phyloP scores from a whole-genome alignment of 345 rosid species.

The Salix koriyanagi region DNA sequence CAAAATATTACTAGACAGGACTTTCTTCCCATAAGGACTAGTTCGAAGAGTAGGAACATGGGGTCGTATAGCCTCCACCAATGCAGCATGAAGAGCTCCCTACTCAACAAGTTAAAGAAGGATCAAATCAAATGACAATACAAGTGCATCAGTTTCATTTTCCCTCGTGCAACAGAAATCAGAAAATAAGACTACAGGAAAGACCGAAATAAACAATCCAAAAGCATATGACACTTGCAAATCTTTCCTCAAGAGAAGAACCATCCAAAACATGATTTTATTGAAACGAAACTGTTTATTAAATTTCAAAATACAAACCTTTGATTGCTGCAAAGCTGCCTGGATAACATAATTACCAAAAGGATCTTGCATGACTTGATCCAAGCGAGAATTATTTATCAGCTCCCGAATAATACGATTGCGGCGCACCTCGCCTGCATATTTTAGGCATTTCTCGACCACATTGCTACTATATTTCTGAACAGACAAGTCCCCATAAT shows the following conservation, averaged over 20 bases:
- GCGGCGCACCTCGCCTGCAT: slow-evolving; percentile 46
- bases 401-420: slow-evolving; percentile 51
- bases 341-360: slow-evolving; percentile 81
- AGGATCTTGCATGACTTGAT: slow-evolving; percentile 80
- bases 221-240: background rate
- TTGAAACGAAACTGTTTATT: background rate
- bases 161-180: background rate
- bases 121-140: background rate
- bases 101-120: slow-evolving; percentile 23
- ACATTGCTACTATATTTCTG: slow-evolving; percentile 91
- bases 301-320: slow-evolving; percentile 32
- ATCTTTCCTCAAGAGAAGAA: background rate
- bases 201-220: background rate
- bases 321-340: slow-evolving; percentile 63
- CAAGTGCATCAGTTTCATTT: background rate
- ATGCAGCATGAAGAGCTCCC: slow-evolving; percentile 56
- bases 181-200: background rate
- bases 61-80: slow-evolving; percentile 64
- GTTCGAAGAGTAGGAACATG: slow-evolving; percentile 54
- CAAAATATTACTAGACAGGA: slow-evolving; percentile 56
- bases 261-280: background rate
- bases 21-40: slow-evolving; percentile 82
- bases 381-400: slow-evolving; percentile 46
- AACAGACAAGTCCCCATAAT: slow-evolving; percentile 67
- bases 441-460: slow-evolving; percentile 72